Percentiles rank a stretch among this genome's conserved stretches.
Evolutionary conservation across 768 basidiomycete species (phyloP).

Genomic region (Antrodiella citrinella): DNA sequence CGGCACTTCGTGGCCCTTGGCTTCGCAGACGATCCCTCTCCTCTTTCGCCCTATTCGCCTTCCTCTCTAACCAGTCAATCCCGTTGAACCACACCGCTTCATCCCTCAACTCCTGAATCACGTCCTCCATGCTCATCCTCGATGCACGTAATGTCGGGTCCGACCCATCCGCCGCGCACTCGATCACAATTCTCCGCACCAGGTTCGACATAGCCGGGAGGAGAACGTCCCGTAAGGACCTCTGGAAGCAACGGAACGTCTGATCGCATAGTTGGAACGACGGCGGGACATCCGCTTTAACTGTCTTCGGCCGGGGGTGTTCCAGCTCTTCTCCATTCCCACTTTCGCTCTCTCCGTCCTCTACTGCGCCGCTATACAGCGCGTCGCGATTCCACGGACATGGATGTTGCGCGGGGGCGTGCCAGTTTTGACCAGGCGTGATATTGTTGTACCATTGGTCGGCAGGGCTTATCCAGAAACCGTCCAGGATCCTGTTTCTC

Average conservation of each 20-base stretch:
- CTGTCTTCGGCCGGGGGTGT: conserved; percentile 43
- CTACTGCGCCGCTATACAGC: conserved; percentile 18
- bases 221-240: conserved; percentile 52
- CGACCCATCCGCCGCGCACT: conserved; percentile 39
- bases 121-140: conserved; percentile 54
- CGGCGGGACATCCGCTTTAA: conserved; percentile 48
- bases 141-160: conserved; percentile 50
- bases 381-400: conserved; percentile 46
- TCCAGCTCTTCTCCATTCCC: conserved; percentile 23
- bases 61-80: conserved; percentile 54
- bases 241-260: conserved; percentile 48
- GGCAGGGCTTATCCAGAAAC: conserved; percentile 67
- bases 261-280: conserved; percentile 58
- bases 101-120: conserved; percentile 47
- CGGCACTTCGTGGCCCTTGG: conserved; percentile 15
- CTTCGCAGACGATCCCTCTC: conserved; percentile 17
- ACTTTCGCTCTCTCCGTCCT: conserved; percentile 15
- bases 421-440: conserved; percentile 30
- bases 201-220: conserved; percentile 62
- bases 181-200: conserved; percentile 57
- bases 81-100: conserved; percentile 67
- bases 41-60: conserved; percentile 27
- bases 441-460: conserved; percentile 53
- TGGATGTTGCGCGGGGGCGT: conserved; percentile 35
- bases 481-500: conserved; percentile 61